Base-by-base conservation (phyloP, 169 alveolate species). In the Amoebophrya sp. region DNA sequence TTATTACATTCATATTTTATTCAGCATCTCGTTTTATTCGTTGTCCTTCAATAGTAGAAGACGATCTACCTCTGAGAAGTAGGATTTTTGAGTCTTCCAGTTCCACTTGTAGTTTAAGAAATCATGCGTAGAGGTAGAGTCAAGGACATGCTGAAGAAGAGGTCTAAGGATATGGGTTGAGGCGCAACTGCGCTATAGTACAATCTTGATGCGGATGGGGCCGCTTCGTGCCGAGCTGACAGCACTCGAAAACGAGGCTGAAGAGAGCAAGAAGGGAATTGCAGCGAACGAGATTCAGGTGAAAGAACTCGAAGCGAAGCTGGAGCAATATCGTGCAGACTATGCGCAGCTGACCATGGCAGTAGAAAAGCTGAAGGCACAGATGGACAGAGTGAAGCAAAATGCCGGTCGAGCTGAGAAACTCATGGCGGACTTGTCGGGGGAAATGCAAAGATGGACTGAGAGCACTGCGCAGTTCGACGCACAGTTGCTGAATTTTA, bases 151-250 rank as follows among this genome's bases (percentile, higher is more conserved):
- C n/a, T n/a, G n/a, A n/a, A n/a, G n/a, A n/a, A n/a, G n/a, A n/a
- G n/a, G n/a, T n/a, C n/a, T n/a, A n/a, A n/a, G n/a, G n/a, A 90
- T 91, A 93, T 98, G 99, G 99, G 98, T 97, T n/a, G 98, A 96
- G 91, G 96, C 98, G 65, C 95, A 96, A 90, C 94, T 97, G 47
- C 95, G 95, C 41, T 97, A 96, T 91, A 97, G 98, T 54, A 97
- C 95, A 89, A 98, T 98, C 26, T 94, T 96, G 90, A 97, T 96
- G 92, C 96, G 96, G 93, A 98, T 98, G 77, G 98, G 96, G 78
- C 99, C 99, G n/a, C 94, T 98, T 24, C n/a, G n/a, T n/a, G n/a
- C n/a, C n/a, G 99, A 98, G 94, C 97, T 98, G 40, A 97, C 95
- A 24, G 96, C 95, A 93, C 94, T 98, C 26, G 98, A 97, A 93